Conservation (phyloP, 2,329 filamentous ascomycete genomes). For the Simplicillium aogashimaense region DNA sequence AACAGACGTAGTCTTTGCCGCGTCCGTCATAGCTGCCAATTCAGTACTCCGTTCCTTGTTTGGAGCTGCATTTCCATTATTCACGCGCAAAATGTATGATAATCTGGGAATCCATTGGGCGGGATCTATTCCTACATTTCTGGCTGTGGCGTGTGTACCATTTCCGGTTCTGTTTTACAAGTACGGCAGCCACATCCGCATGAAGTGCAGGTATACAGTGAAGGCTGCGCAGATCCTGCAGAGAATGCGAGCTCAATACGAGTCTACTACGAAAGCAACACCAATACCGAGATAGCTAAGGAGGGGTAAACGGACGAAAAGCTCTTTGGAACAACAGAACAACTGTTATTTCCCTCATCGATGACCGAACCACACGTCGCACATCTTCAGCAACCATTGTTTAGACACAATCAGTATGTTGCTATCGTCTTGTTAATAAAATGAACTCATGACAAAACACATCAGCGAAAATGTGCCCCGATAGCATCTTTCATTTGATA, state of each 20-base stretch:
- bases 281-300: no score
- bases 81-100: conserved; percentile 44
- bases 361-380: no score
- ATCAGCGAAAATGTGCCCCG: no score
- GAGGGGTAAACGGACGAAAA: no score
- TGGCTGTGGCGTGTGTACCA: conserved; percentile 56
- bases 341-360: no score
- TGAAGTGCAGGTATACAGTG: conserved; percentile 5
- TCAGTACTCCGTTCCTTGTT: conserved; percentile 58
- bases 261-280: no score
- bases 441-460: no score
- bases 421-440: no score
- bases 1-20: conserved; percentile 49
- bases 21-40: conserved; percentile 59
- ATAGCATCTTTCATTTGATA: no score
- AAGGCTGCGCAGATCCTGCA: conserved; percentile 6
- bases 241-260: conserved; percentile 1
- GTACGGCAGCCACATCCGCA: conserved; percentile 39
- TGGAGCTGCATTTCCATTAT: conserved; percentile 59
- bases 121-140: conserved; percentile 56
- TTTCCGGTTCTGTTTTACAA: conserved; percentile 63
- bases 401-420: no score
- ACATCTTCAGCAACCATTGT: no score
- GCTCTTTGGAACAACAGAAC: no score
- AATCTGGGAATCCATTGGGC: conserved; percentile 63